A percentile compares a stretch with the other conserved stretches of the same genome.
phyloP scores from a whole-genome alignment of 2,329 filamentous ascomycete species.

The Hypocrella siamensis region DNA sequence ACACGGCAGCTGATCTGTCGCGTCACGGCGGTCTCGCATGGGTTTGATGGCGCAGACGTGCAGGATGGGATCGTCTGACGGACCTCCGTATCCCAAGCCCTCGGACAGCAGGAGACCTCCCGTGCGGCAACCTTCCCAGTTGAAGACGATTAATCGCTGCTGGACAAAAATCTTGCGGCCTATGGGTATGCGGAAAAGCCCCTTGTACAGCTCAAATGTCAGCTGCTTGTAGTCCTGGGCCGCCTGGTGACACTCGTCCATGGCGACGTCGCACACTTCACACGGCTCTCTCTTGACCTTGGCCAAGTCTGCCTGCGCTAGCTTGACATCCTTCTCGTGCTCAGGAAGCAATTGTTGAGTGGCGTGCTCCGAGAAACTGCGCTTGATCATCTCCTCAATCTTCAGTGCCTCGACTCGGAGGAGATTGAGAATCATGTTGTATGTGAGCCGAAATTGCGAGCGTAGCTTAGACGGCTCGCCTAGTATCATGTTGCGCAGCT shows the following conservation, averaged over 20 bases:
- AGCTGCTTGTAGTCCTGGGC: constrained; percentile 65
- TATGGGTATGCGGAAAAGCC: constrained; percentile 62
- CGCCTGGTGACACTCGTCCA: constrained; percentile 69
- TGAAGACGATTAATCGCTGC: constrained; percentile 70
- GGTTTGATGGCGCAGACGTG: constrained; percentile 67
- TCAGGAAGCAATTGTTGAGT: constrained; percentile 89
- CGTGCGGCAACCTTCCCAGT: constrained; percentile 68
- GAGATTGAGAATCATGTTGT: constrained; percentile 98
- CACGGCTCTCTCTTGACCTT: constrained; percentile 82
- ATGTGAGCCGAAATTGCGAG: constrained; percentile 92
- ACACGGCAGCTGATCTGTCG: constrained; percentile 79
- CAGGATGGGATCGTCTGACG: constrained; percentile 45
- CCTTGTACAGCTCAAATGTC: constrained; percentile 67
- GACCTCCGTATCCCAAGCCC: constrained; percentile 47
- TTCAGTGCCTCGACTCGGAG: constrained; percentile 90
- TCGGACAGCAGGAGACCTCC: constrained; percentile 68
- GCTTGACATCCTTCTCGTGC: constrained; percentile 84
- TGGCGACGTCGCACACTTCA: constrained; percentile 60
- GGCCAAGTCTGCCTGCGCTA: constrained; percentile 80
- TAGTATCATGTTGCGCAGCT: constrained; percentile 85
- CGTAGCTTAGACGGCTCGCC: constrained; percentile 89
- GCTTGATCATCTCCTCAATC: constrained; percentile 99
- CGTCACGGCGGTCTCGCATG: constrained; percentile 51
- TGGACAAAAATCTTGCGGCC: constrained; percentile 65
- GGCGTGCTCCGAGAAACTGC: constrained; percentile 95